These are phyloP conservation scores for Mycena kentingensis DNA, from an alignment of 768 basidiomycete species.

Conservation along the genomic window DNA sequence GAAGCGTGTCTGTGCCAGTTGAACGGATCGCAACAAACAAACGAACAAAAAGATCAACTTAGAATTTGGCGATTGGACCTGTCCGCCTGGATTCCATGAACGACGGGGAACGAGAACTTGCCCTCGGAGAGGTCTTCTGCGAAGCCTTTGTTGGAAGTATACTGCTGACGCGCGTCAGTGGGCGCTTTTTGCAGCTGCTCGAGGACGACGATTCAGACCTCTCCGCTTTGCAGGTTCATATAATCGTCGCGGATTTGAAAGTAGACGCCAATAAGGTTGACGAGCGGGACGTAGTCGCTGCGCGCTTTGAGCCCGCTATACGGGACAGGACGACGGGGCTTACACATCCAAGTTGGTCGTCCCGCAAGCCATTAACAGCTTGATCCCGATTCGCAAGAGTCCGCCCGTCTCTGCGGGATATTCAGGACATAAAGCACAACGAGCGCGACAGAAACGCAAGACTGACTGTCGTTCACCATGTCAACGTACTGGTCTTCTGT, in stretches of 20 bases:
- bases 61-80: conserved; percentile 62
- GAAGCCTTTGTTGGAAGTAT: conserved; percentile 64
- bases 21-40: background rate
- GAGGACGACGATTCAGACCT: conserved; percentile 48
- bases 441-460: background rate
- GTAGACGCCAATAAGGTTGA: conserved; percentile 91
- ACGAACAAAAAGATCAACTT: conserved; percentile 40
- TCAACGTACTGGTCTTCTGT: conserved; percentile 91
- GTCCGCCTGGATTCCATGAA: conserved; percentile 64
- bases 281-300: conserved; percentile 89
- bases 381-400: conserved; percentile 87
- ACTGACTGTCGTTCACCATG: conserved; percentile 95
- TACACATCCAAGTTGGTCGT: conserved; percentile 65
- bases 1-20: conserved; percentile 36
- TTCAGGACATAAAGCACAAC: conserved; percentile 1
- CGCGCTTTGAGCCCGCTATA: background rate
- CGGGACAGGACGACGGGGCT: no score
- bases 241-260: conserved; percentile 98
- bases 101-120: conserved; percentile 79
- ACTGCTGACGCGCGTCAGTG: no score
- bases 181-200: background rate
- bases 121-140: conserved; percentile 80
- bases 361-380: conserved; percentile 93
- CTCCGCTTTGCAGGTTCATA: conserved; percentile 87
- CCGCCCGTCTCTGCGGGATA: conserved; percentile 87